These are phyloP conservation scores for Annulohypoxylon moriforme DNA, from an alignment of 495 filamentous ascomycete genomes.

Conservation along the genomic window DNA sequence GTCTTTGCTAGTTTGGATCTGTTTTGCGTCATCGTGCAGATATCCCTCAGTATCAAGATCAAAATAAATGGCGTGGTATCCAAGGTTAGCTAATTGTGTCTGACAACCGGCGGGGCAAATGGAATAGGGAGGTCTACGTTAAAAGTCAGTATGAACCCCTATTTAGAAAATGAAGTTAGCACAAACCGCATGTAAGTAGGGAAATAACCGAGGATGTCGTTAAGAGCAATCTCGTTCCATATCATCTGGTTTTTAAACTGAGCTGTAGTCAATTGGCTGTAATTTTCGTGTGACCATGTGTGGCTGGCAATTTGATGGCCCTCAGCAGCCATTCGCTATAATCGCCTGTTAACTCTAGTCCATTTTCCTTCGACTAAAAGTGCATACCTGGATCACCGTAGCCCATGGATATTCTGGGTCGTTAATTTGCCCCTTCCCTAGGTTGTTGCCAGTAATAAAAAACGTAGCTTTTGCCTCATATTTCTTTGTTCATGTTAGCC, in stretches of 20 bases:
- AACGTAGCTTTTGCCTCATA: constrained; percentile 80
- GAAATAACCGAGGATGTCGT: constrained; percentile 81
- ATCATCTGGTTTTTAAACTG: constrained; percentile 75
- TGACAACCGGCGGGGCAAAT: constrained; percentile 73
- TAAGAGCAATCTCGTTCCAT: constrained; percentile 83
- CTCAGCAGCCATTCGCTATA: constrained; percentile 68
- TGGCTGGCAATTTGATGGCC: constrained; percentile 90
- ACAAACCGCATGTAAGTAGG: constrained; percentile 81
- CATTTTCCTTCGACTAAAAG: neutral
- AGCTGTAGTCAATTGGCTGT: constrained; percentile 63
- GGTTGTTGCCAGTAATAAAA: constrained; percentile 81
- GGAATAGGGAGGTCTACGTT: constrained; percentile 75
- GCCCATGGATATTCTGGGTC: constrained; percentile 66
- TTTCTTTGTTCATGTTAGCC: constrained; percentile 50
- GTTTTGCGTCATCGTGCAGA: constrained; percentile 65
- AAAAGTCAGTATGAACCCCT: constrained; percentile 21
- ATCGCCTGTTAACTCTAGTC: constrained; percentile 37
- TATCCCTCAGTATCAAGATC: constrained; percentile 86
- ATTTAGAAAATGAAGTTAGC: neutral
- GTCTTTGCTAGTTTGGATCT: constrained; percentile 78
- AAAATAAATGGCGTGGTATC: constrained; percentile 81
- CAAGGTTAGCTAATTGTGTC: constrained; percentile 69
- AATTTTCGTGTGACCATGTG: constrained; percentile 86
- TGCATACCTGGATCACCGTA: constrained; percentile 65
- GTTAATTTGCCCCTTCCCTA: constrained; percentile 78